These are phyloP conservation scores for Gossypium schwendimanii DNA, from an alignment of 441 rosid genomes.

Conservation along the genomic window DNA sequence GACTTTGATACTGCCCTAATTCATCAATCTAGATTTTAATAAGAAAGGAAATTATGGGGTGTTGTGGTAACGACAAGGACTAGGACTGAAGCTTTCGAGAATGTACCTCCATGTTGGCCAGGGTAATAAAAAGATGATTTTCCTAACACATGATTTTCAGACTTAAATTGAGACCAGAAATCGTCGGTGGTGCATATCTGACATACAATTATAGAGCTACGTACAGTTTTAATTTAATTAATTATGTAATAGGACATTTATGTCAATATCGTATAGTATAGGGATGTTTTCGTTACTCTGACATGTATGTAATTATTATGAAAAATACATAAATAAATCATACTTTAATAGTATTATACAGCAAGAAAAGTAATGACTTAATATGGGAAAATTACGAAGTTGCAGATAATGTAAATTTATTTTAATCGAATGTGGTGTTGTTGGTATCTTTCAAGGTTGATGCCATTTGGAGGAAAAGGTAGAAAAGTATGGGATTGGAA, in stretches of 20 bases:
- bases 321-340: too few species aligned
- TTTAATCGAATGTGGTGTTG: too few species aligned
- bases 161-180: background rate
- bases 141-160: background rate
- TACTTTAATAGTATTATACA: too few species aligned
- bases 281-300: background rate
- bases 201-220: background rate
- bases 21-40: too few species aligned
- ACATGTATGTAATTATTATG: background rate
- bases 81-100: background rate
- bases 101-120: background rate
- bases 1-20: too few species aligned
- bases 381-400: too few species aligned
- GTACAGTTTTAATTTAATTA: background rate
- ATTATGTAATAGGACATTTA: background rate
- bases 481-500: background rate
- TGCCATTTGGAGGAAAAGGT: too few species aligned
- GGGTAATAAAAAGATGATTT: background rate
- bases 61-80: too few species aligned
- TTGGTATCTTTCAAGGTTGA: too few species aligned
- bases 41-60: too few species aligned
- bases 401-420: too few species aligned
- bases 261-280: background rate
- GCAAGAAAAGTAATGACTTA: too few species aligned
- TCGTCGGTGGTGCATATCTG: conserved; percentile 8